A percentile compares a stretch with the other conserved stretches of the same genome.
These are phyloP conservation scores for Fusarium redolens DNA, from an alignment of 2,329 filamentous ascomycete genomes.

Conservation along the genomic window DNA sequence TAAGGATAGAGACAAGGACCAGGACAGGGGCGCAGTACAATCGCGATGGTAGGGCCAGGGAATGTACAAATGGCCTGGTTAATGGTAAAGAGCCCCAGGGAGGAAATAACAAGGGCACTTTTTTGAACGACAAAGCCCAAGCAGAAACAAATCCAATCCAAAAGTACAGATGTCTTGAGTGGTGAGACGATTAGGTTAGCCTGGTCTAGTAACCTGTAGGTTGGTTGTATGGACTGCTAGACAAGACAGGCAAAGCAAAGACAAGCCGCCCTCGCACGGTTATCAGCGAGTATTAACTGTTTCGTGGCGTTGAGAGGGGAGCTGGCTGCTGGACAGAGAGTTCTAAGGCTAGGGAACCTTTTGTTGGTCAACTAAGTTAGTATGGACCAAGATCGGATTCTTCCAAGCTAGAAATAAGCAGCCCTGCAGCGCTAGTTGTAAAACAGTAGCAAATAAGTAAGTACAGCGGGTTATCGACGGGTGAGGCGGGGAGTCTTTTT, in stretches of 20 bases:
- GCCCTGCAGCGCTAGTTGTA: conserved; percentile 28
- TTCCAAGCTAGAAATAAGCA: conserved; percentile 37
- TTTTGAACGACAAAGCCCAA: conserved; percentile 2
- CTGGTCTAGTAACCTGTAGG: conserved; percentile 13
- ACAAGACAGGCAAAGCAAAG: conserved; percentile 2
- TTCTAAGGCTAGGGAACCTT: conserved; percentile 25
- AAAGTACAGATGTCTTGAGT: conserved; percentile 34
- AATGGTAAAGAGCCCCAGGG: conserved; percentile 3
- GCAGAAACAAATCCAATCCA: conserved; percentile 17
- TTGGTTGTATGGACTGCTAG: neutral
- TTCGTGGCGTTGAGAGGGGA: conserved; percentile 45
- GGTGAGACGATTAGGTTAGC: conserved; percentile 14
- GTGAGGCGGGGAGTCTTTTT: conserved; percentile 2
- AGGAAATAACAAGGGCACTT: conserved; percentile 21
- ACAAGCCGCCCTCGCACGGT: conserved; percentile 11
- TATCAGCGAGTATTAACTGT: conserved; percentile 10
- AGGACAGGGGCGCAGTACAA: conserved; percentile 28
- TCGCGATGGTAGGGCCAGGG: conserved; percentile 22
- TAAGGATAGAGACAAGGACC: conserved; percentile 16
- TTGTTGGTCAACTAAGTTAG: conserved; percentile 38
- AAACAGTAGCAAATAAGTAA: conserved; percentile 16
- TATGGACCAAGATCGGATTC: conserved; percentile 18
- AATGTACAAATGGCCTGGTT: conserved; percentile 18
- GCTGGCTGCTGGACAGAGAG: conserved; percentile 10
- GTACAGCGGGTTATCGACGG: conserved; percentile 21